Conservation (phyloP, 1,284 basidiomycete species). For the Heterobasidion occidentale region DNA sequence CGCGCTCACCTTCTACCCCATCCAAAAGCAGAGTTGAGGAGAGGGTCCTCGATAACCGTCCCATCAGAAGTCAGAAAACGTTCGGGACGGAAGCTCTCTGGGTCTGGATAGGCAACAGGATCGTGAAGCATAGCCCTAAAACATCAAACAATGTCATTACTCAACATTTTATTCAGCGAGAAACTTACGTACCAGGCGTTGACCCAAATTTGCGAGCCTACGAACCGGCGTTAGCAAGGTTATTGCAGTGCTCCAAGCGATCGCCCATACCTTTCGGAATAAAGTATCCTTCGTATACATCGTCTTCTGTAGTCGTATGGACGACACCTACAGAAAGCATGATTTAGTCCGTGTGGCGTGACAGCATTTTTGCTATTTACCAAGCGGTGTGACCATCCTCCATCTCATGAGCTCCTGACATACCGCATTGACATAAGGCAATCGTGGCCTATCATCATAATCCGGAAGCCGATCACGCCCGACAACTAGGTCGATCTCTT, state of each 20-base stretch:
- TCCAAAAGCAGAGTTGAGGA: no score
- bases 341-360: neutral
- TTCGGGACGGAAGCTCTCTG: neutral
- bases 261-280: neutral
- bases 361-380: no score
- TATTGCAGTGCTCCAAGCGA: neutral
- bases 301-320: neutral
- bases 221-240: neutral
- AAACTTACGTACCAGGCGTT: no score
- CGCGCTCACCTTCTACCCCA: no score
- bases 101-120: neutral
- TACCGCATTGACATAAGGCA: no score
- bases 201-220: neutral
- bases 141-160: no score
- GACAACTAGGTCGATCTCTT: no score
- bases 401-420: no score
- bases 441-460: no score
- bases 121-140: neutral
- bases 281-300: neutral
- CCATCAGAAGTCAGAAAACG: neutral
- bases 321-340: neutral
- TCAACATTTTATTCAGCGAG: no score
- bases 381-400: neutral
- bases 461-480: no score
- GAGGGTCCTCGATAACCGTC: neutral